phyloP scores from a whole-genome alignment of 495 filamentous ascomycete species.

The Sphaerosporella brunnea region DNA sequence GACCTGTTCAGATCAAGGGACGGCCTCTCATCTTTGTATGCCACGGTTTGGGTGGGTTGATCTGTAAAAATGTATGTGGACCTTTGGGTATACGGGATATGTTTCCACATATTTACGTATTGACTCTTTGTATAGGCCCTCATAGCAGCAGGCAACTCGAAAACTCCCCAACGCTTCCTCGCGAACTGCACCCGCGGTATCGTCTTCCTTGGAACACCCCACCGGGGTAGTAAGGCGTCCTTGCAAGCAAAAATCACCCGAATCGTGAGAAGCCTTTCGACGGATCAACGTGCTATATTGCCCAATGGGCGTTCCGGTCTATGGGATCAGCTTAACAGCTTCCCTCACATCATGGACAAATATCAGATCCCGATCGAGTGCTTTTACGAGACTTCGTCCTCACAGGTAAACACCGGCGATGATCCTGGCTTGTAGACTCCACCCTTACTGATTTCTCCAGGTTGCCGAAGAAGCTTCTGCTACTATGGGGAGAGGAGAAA shows the following conservation, averaged over 20 bases:
- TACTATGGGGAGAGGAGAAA: constrained; percentile 5
- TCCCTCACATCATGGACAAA: constrained; percentile 5
- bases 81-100: neutral
- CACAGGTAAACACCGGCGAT: too few relatives aligned
- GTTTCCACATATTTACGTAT: neutral
- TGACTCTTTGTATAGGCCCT: constrained; percentile 3
- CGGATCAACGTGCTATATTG: neutral
- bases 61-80: constrained; percentile 3
- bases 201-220: constrained; percentile 8
- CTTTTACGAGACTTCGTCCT: constrained; percentile 8
- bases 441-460: too few relatives aligned
- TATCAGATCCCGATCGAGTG: constrained; percentile 1
- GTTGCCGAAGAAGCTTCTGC: constrained; percentile 10
- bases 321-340: constrained; percentile 7
- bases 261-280: constrained; percentile 1
- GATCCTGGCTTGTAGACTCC: too few relatives aligned
- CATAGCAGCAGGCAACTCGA: constrained; percentile 1
- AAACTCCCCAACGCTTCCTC: constrained; percentile 2
- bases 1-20: neutral
- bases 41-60: constrained; percentile 1
- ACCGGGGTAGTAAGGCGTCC: constrained; percentile 3
- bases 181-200: neutral
- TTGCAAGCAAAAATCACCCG: constrained; percentile 3
- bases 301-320: constrained; percentile 1
- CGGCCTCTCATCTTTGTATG: neutral